A percentile compares a stretch with the other conserved stretches of the same genome.
These are phyloP conservation scores for Populus trichocarpa DNA, from an alignment of 441 rosid genomes.

Conservation along the genomic window DNA sequence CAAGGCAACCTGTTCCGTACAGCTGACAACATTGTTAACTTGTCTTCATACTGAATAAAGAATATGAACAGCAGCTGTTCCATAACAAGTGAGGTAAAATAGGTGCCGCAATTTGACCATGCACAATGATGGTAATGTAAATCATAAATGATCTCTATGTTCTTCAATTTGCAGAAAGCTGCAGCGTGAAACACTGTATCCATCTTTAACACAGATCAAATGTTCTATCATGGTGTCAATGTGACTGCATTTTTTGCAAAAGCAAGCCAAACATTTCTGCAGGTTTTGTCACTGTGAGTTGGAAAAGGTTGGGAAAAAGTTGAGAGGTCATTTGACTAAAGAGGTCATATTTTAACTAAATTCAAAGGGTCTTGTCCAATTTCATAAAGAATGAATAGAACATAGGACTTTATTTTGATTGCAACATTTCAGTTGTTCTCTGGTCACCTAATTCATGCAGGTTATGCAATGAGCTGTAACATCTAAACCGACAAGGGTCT, in stretches of 20 bases:
- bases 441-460: not conserved
- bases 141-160: not conserved
- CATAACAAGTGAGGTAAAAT: not conserved
- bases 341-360: not conserved
- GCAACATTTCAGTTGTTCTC: not conserved
- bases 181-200: not conserved
- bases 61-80: not conserved
- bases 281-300: not conserved
- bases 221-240: no score
- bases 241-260: not conserved
- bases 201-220: not conserved
- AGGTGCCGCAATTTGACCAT: not conserved
- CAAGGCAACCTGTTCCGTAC: constrained; percentile 77
- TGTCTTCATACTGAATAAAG: not conserved
- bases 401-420: not conserved
- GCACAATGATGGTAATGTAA: not conserved
- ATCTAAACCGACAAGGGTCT: not conserved
- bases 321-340: not conserved
- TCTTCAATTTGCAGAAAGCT: not conserved
- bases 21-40: constrained; percentile 3
- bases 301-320: not conserved
- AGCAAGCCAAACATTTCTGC: not conserved
- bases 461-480: not conserved
- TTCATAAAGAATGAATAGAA: not conserved
- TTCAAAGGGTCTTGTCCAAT: not conserved